Evolutionary conservation across 305 asterid species (phyloP).

Genomic region (Rubia peregrina): DNA sequence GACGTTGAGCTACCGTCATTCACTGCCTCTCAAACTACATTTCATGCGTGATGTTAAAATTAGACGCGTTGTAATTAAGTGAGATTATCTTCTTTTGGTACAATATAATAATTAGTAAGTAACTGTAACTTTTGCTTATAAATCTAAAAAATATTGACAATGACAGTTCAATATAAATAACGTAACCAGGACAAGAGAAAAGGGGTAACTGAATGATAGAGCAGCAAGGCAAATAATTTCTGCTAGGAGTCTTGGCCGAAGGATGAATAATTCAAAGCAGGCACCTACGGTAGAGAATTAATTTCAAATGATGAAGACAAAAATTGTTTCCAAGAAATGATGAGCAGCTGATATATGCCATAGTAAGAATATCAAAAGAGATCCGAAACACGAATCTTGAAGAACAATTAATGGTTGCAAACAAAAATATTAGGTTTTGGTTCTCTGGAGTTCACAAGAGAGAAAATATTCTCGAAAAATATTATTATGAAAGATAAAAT

Average conservation of each 20-base stretch:
- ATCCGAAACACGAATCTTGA: too few relatives aligned
- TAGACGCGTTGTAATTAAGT: too few relatives aligned
- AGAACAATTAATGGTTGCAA: too few relatives aligned
- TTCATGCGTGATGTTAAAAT: too few relatives aligned
- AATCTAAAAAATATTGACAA: background rate
- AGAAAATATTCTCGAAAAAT: too few relatives aligned
- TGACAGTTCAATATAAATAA: background rate
- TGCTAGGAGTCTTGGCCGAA: background rate
- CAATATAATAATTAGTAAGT: too few relatives aligned
- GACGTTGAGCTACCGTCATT: too few relatives aligned
- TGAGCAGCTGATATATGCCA: background rate
- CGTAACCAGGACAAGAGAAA: background rate
- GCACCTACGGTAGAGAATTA: background rate
- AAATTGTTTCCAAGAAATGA: conserved; percentile 16
- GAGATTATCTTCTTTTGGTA: too few relatives aligned
- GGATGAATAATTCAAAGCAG: conserved; percentile 6
- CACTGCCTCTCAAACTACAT: too few relatives aligned
- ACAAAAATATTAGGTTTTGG: too few relatives aligned
- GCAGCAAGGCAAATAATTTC: background rate
- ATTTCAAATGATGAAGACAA: background rate
- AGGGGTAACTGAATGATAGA: background rate
- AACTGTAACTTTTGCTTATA: background rate
- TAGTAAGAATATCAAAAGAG: background rate
- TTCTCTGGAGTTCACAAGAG: too few relatives aligned
- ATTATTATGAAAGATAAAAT: too few relatives aligned